These are phyloP conservation scores for Termitomyces sp. DNA, from an alignment of 768 basidiomycete genomes.

Conservation along the genomic window DNA sequence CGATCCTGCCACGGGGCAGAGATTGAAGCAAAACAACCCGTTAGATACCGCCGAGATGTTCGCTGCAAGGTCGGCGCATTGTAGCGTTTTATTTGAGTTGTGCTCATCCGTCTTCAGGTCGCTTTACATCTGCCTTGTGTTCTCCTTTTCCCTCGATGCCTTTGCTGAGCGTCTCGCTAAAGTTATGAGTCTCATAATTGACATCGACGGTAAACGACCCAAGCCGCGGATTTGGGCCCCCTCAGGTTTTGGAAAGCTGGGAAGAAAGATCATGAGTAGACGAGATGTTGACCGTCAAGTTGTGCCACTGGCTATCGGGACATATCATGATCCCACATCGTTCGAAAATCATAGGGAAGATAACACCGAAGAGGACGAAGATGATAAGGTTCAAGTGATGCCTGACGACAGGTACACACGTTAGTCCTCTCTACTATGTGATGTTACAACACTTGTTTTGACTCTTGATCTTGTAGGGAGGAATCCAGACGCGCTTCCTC, in stretches of 20 bases:
- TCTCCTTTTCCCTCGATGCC: constrained; percentile 37
- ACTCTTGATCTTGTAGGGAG: constrained; percentile 15
- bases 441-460: background rate
- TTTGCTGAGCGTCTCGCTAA: constrained; percentile 33
- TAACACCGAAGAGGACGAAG: constrained; percentile 14
- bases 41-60: constrained; percentile 29
- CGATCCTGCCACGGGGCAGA: constrained; percentile 29
- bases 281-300: constrained; percentile 21
- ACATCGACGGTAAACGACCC: constrained; percentile 32
- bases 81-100: background rate
- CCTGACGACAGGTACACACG: constrained; percentile 8
- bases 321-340: constrained; percentile 29
- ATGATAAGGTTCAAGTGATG: background rate
- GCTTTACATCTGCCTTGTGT: constrained; percentile 43
- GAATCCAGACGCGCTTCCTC: constrained; percentile 42
- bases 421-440: constrained; percentile 1
- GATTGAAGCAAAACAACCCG: constrained; percentile 17
- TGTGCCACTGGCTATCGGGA: constrained; percentile 33
- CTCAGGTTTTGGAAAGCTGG: constrained; percentile 35
- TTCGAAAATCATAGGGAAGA: constrained; percentile 21
- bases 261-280: constrained; percentile 29
- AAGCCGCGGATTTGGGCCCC: constrained; percentile 39
- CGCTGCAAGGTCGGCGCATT: constrained; percentile 30
- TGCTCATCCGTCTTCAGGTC: constrained; percentile 24
- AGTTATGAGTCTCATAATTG: constrained; percentile 27